Evolutionary conservation across 225 moss, liverwort and hornwort species (phyloP).

Genomic region (Straminergon stramineum): DNA sequence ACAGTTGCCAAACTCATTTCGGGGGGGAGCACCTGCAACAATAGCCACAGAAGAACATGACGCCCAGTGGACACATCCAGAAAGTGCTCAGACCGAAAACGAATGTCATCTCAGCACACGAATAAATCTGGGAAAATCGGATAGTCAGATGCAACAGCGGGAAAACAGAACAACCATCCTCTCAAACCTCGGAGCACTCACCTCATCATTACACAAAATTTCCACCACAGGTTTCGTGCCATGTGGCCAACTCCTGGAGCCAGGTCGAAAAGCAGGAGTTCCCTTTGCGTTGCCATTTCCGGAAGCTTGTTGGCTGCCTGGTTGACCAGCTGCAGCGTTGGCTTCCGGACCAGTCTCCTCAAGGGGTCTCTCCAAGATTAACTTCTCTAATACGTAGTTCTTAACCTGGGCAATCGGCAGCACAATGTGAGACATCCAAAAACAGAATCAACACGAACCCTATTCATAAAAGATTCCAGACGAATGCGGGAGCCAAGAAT

Average conservation of each 20-base stretch:
- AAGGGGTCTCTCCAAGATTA: conserved; percentile 68
- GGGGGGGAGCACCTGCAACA: conserved; percentile 60
- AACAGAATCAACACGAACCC: not conserved
- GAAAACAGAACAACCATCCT: not conserved
- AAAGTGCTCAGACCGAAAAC: not conserved
- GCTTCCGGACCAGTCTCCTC: conserved; percentile 58
- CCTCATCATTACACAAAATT: conserved; percentile 85
- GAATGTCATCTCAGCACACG: not conserved
- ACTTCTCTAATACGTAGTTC: conserved; percentile 92
- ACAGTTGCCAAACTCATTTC: conserved; percentile 95
- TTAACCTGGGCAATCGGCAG: conserved; percentile 46
- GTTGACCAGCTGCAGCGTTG: conserved; percentile 42
- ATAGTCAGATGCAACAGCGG: not conserved
- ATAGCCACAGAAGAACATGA: not conserved
- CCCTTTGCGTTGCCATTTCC: conserved; percentile 52
- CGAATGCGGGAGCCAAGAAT: not conserved
- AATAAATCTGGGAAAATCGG: not conserved
- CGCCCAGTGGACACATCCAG: not conserved
- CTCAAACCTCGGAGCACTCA: not conserved
- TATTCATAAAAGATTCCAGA: not conserved
- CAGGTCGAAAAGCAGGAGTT: conserved; percentile 30
- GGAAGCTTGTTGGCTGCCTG: conserved; percentile 42
- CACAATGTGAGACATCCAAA: conserved; percentile 17
- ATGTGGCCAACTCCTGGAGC: conserved; percentile 59
- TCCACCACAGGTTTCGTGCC: conserved; percentile 65